Percentiles rank a stretch among this genome's conserved stretches.
Conservation (phyloP, 495 filamentous ascomycete genomes). For the Hypoxylon crocopeplum region DNA sequence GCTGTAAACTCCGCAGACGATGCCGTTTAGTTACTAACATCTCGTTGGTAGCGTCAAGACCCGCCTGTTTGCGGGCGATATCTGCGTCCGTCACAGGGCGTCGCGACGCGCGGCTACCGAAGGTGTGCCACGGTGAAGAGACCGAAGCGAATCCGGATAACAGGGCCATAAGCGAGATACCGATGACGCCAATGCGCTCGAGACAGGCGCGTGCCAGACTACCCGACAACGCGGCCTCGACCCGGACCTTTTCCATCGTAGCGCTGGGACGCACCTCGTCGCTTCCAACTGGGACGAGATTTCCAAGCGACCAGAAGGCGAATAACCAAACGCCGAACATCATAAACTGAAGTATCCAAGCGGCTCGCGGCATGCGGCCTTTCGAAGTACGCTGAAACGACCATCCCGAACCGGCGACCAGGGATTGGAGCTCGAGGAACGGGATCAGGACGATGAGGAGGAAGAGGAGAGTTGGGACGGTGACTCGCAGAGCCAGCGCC, state of each 20-base stretch:
- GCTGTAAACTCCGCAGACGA: conserved; percentile 69
- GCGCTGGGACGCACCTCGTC: conserved; percentile 37
- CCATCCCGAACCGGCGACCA: conserved; percentile 66
- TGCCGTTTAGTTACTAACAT: conserved; percentile 73
- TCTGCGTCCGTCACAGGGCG: conserved; percentile 71
- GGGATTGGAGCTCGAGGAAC: conserved; percentile 70
- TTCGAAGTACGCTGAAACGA: conserved; percentile 59
- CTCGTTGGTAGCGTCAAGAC: conserved; percentile 75
- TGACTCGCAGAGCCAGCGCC: conserved; percentile 65
- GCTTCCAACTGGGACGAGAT: conserved; percentile 63
- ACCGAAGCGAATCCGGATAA: conserved; percentile 84
- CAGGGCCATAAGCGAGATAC: conserved; percentile 81
- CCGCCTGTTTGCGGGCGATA: conserved; percentile 73
- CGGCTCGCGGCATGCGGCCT: conserved; percentile 53
- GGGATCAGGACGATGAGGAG: conserved; percentile 73
- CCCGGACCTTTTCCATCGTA: conserved; percentile 29
- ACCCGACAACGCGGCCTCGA: conserved; percentile 22
- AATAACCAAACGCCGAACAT: conserved; percentile 68
- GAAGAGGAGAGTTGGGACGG: conserved; percentile 68
- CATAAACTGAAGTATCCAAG: conserved; percentile 64
- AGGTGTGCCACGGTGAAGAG: conserved; percentile 80
- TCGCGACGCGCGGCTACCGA: conserved; percentile 60
- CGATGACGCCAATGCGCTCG: conserved; percentile 79
- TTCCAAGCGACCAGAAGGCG: conserved; percentile 77
- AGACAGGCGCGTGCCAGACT: conserved; percentile 72